phyloP scores from a whole-genome alignment of 331 rosid species.

The Dryas integrifolia region DNA sequence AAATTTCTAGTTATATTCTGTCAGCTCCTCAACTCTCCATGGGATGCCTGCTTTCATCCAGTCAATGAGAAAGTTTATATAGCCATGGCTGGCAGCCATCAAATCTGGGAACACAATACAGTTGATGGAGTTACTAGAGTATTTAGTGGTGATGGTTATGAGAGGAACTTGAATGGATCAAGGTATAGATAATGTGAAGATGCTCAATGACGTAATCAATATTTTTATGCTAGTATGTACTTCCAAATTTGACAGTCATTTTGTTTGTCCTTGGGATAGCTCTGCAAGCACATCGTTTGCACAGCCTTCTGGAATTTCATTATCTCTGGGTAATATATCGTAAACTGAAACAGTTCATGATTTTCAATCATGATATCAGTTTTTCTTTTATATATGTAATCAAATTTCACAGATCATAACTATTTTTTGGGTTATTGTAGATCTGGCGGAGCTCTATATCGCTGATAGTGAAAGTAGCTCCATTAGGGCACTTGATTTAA shows the following conservation, averaged over 20 bases:
- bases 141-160: conserved; percentile 94
- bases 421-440: conserved; percentile 38
- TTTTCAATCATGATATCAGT: conserved; percentile 4
- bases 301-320: conserved; percentile 92
- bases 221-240: conserved; percentile 17
- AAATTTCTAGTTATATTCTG: conserved; percentile 25
- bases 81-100: conserved; percentile 98
- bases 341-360: conserved; percentile 18
- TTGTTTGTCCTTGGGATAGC: conserved; percentile 43
- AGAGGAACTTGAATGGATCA: conserved; percentile 88
- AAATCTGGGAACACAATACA: conserved; percentile 81
- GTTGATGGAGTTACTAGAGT: conserved; percentile 58
- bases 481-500: conserved; percentile 70
- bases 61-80: conserved; percentile 68
- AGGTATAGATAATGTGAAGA: conserved; percentile 47
- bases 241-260: conserved; percentile 26
- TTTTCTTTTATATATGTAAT: neutral
- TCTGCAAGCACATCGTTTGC: conserved; percentile 82
- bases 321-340: conserved; percentile 70
- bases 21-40: conserved; percentile 97
- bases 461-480: conserved; percentile 99
- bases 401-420: conserved; percentile 16
- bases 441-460: conserved; percentile 56
- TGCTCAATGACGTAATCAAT: neutral
- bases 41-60: conserved; percentile 97